Percentiles rank a stretch among this genome's conserved stretches.
These are phyloP conservation scores for Lactarius hatsudake DNA, from an alignment of 768 basidiomycete genomes.

Conservation along the genomic window DNA sequence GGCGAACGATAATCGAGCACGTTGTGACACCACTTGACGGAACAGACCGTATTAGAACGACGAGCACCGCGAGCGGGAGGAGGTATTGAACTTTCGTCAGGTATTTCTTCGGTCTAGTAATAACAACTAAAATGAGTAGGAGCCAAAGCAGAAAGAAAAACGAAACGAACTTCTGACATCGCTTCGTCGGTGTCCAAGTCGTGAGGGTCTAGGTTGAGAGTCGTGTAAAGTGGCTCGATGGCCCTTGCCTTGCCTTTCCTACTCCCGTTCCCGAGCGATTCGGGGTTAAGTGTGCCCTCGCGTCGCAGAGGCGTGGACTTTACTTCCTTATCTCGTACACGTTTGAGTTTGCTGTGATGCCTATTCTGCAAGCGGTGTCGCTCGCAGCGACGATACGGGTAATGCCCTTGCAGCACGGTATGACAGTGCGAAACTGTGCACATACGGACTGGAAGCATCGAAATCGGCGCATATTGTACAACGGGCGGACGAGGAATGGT, in stretches of 20 bases:
- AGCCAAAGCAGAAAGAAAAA: background rate
- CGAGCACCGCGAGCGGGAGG: constrained; percentile 35
- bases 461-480: constrained; percentile 24
- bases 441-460: constrained; percentile 43
- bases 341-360: constrained; percentile 50
- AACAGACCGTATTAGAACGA: constrained; percentile 40
- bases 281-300: constrained; percentile 12
- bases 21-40: constrained; percentile 43
- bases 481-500: constrained; percentile 13
- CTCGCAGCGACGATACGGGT: constrained; percentile 54
- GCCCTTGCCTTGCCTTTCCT: constrained; percentile 7
- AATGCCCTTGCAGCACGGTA: constrained; percentile 45
- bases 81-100: constrained; percentile 28
- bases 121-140: background rate
- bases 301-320: constrained; percentile 35
- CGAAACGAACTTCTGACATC: constrained; percentile 18
- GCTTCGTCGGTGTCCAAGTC: constrained; percentile 8
- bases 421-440: constrained; percentile 59
- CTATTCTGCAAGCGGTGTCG: constrained; percentile 55
- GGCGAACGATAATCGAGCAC: constrained; percentile 42
- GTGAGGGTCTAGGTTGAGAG: constrained; percentile 9
- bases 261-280: background rate
- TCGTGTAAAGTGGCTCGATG: constrained; percentile 4
- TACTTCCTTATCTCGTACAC: constrained; percentile 48
- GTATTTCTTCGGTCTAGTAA: constrained; percentile 13